phyloP scores from a whole-genome alignment of 257 asterid genomes.

The Solanum pennellii region DNA sequence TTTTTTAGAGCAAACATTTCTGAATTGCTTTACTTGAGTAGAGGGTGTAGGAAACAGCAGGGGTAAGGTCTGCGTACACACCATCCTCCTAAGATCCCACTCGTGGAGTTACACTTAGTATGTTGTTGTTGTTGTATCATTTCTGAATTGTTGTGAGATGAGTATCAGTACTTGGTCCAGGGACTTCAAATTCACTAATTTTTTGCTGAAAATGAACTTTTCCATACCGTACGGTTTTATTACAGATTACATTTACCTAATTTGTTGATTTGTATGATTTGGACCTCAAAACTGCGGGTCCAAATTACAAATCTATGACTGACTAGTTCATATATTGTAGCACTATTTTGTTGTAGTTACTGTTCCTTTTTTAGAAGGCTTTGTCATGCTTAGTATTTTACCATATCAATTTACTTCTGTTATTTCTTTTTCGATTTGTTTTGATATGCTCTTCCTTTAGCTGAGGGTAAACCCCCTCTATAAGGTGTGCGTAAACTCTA shows the following conservation, averaged over 20 bases:
- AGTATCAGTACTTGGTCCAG: neutral
- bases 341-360: neutral
- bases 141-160: neutral
- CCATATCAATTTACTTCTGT: neutral
- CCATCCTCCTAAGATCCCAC: neutral
- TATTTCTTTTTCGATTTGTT: neutral
- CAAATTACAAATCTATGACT: neutral
- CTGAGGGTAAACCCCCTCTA: neutral
- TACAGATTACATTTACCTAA: neutral
- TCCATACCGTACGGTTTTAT: neutral
- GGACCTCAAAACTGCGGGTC: neutral
- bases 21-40: neutral
- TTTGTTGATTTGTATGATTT: neutral
- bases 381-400: neutral
- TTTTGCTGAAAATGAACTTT: neutral
- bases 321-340: neutral
- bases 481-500: neutral
- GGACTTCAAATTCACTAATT: neutral
- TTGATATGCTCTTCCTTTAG: neutral
- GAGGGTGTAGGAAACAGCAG: neutral
- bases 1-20: neutral
- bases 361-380: neutral
- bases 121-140: neutral
- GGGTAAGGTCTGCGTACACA: neutral
- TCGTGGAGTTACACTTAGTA: neutral